Evolutionary conservation across 305 asterid genomes (phyloP).

Genomic region (Solanum hybrid): DNA sequence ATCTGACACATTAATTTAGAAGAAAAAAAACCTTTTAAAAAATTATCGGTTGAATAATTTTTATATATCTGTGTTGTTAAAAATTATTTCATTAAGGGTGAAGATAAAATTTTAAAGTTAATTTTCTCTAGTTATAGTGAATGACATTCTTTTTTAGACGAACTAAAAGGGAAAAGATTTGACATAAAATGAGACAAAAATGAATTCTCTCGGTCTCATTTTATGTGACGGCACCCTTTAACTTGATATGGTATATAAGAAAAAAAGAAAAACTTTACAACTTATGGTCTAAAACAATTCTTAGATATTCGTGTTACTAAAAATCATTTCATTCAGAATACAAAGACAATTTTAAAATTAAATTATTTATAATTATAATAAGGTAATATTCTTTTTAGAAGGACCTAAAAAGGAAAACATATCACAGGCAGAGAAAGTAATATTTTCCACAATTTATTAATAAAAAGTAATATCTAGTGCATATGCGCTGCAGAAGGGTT

Average conservation of each 20-base stretch:
- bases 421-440: too few species aligned
- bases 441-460: not conserved
- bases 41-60: not conserved
- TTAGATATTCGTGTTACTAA: not conserved
- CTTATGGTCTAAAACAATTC: not conserved
- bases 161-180: not conserved
- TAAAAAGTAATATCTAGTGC: not conserved
- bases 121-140: too few species aligned
- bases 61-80: too few species aligned
- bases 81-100: too few species aligned
- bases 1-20: not conserved
- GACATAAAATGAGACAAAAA: too few species aligned
- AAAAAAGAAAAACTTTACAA: too few species aligned
- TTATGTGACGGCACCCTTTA: not conserved
- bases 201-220: not conserved
- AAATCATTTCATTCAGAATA: too few species aligned
- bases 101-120: too few species aligned
- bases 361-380: too few species aligned
- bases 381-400: too few species aligned
- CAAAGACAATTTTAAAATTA: too few species aligned
- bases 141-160: not conserved
- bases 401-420: not conserved
- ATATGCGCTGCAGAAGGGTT: too few species aligned
- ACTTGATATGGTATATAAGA: not conserved
- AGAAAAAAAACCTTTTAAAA: not conserved